Evolutionary conservation across 2,329 filamentous ascomycete genomes (phyloP), one percentile per base, ranked within the genome.

Genomic region (Whalleya microplaca): DNA sequence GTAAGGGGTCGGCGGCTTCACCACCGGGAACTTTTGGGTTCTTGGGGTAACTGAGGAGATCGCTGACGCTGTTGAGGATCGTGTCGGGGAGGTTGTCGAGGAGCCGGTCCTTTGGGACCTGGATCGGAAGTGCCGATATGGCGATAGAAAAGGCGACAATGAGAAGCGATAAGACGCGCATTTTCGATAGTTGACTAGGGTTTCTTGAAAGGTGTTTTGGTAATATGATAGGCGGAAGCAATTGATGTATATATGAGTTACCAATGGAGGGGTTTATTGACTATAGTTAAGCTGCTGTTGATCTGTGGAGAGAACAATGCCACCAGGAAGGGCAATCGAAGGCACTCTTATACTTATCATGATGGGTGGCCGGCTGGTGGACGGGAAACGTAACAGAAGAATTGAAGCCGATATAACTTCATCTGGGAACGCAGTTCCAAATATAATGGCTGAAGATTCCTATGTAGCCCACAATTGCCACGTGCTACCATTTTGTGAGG

Each of bases 391-490:
- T 37, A 42, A 53, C 19, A 47, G 47, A 55, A 58, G 53, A 64
- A 59, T 50, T 40, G 41, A 37, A 53, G 21, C 45, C 48, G 29
- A 54, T 54, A 49, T 20, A 50, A 29, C 19, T 20, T 43, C 56
- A 27, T 12, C 41, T 23, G 23, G 46, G 53, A 63, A 59, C 50
- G 54, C 46, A 48, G 41, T 23, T 41, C 32, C 52, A 51, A 52
- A 61, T 56, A 64, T 50, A 51, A 53, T 62, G 64, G 63, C 56
- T 57, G 56, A 53, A 56, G 51, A 66, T 66, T 66, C 62, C 59
- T 58, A n/a, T 3, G 29, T 44, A 51, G 44, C 53, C 44, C 45
- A 57, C 55, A 9, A 37, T n/a, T 48, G 43, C 51, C 54, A 60
- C 52, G 51, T 58, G 59, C 55, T 54, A 32, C n/a, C 37, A 21